phyloP scores from a whole-genome alignment of 495 filamentous ascomycete genomes.

The Xylaria acuta region DNA sequence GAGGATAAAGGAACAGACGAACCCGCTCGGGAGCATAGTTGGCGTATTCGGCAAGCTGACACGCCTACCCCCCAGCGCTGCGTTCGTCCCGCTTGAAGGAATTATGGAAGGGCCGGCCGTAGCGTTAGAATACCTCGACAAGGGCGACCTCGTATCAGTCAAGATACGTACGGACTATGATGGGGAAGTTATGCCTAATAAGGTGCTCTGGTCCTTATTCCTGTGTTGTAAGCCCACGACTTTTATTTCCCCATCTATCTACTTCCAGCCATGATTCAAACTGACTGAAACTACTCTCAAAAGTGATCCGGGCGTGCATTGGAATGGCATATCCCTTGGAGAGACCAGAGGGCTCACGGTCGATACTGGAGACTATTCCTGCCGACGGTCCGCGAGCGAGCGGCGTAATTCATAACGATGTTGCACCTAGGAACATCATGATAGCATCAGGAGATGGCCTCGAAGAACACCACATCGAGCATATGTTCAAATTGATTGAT shows the following conservation, averaged over 20 bases:
- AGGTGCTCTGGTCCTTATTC: slow-evolving; percentile 15
- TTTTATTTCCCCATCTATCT: too few species aligned
- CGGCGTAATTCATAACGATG: background rate
- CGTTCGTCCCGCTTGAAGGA: background rate
- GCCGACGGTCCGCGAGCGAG: background rate
- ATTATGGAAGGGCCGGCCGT: background rate
- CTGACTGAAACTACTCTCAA: background rate
- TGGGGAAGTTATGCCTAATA: background rate
- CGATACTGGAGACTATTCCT: slow-evolving; percentile 13
- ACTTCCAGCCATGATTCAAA: background rate
- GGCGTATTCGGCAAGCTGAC: background rate
- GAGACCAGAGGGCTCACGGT: background rate
- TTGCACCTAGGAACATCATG: slow-evolving; percentile 9
- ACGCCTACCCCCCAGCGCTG: background rate
- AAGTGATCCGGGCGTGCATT: slow-evolving; percentile 14
- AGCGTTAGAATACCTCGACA: slow-evolving; percentile 17
- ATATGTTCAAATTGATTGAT: slow-evolving; percentile 16
- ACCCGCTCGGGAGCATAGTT: background rate
- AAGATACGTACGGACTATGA: background rate
- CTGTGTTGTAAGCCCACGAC: background rate
- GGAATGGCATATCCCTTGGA: slow-evolving; percentile 13
- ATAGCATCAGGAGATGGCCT: background rate
- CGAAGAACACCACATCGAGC: background rate
- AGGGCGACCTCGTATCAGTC: background rate
- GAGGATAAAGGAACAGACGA: background rate